A percentile compares a stretch with the other conserved stretches of the same genome.
phyloP scores from a whole-genome alignment of 1,139 yeast genomes.

The Saccharomyces uvarum region DNA sequence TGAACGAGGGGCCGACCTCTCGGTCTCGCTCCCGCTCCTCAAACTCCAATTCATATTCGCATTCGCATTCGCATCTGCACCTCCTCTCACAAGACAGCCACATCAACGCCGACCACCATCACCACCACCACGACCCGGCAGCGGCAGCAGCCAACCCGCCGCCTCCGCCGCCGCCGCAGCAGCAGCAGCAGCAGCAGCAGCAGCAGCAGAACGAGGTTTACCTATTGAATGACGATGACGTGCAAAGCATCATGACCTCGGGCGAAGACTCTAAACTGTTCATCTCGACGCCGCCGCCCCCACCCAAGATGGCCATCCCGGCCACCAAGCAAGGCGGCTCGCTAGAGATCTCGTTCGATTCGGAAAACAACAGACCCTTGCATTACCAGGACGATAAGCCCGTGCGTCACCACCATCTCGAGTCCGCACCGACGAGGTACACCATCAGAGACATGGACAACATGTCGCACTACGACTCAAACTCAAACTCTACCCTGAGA shows the following conservation, averaged over 20 bases:
- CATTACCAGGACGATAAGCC: not conserved
- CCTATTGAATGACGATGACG: conserved; percentile 26
- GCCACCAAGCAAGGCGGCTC: conserved; percentile 75
- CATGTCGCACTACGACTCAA: conserved; percentile 9
- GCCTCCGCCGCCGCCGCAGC: not conserved
- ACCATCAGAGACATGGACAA: conserved; percentile 24
- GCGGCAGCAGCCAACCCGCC: not conserved
- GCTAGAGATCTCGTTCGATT: conserved; percentile 55
- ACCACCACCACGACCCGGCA: not conserved
- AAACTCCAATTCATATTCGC: not conserved
- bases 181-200: no score
- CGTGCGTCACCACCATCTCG: not conserved
- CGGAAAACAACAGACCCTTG: conserved; percentile 3
- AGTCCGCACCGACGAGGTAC: conserved; percentile 10
- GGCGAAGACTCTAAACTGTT: conserved; percentile 31
- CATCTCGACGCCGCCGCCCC: conserved; percentile 46
- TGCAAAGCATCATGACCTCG: conserved; percentile 31
- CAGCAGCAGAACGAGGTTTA: conserved; percentile 13
- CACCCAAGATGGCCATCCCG: conserved; percentile 77
- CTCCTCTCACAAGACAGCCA: not conserved
- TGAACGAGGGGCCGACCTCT: not conserved
- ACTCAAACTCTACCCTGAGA: conserved; percentile 6
- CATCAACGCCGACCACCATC: not conserved
- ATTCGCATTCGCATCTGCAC: not conserved
- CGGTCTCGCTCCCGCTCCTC: not conserved